These are phyloP conservation scores for Monilinia polystroma DNA, from an alignment of 2,329 filamentous ascomycete genomes.

Conservation along the genomic window DNA sequence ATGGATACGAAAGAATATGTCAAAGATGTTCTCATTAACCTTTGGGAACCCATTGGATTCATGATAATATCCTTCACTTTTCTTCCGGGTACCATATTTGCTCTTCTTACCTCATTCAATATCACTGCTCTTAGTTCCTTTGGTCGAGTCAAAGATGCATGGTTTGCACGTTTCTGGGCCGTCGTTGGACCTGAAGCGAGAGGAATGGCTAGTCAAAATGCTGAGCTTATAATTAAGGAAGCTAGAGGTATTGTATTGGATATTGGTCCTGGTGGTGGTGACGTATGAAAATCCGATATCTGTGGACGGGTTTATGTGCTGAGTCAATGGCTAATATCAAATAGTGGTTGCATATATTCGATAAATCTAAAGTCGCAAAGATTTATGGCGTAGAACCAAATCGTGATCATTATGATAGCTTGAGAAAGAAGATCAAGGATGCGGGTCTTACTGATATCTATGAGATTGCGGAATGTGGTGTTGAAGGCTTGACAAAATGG, in stretches of 20 bases:
- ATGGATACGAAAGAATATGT: slow-evolving; percentile 21
- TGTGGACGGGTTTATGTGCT: slow-evolving; percentile 1
- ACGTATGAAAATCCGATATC: slow-evolving; percentile 57
- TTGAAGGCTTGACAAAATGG: slow-evolving; percentile 52
- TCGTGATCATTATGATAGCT: slow-evolving; percentile 48
- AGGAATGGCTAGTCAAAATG: slow-evolving; percentile 43
- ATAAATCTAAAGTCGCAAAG: slow-evolving; percentile 37
- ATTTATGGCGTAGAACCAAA: slow-evolving; percentile 68
- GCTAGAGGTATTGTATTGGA: slow-evolving; percentile 45
- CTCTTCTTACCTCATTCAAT: slow-evolving; percentile 43
- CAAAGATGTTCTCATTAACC: slow-evolving; percentile 26
- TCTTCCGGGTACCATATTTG: slow-evolving; percentile 52
- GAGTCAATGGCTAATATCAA: slow-evolving; percentile 52
- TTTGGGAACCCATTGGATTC: slow-evolving; percentile 52
- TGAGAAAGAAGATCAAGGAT: slow-evolving; percentile 49
- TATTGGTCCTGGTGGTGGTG: slow-evolving; percentile 59
- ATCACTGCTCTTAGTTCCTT: slow-evolving; percentile 45
- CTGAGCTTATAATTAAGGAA: slow-evolving; percentile 45
- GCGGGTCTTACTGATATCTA: slow-evolving; percentile 58
- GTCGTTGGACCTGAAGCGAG: slow-evolving; percentile 53
- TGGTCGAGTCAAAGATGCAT: slow-evolving; percentile 43
- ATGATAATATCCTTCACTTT: slow-evolving; percentile 49
- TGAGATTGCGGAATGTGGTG: slow-evolving; percentile 61
- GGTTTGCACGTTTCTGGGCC: slow-evolving; percentile 64
- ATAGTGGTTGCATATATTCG: slow-evolving; percentile 22